Conservation (phyloP, 2,329 filamentous ascomycete genomes). For the Knufia petricola region DNA sequence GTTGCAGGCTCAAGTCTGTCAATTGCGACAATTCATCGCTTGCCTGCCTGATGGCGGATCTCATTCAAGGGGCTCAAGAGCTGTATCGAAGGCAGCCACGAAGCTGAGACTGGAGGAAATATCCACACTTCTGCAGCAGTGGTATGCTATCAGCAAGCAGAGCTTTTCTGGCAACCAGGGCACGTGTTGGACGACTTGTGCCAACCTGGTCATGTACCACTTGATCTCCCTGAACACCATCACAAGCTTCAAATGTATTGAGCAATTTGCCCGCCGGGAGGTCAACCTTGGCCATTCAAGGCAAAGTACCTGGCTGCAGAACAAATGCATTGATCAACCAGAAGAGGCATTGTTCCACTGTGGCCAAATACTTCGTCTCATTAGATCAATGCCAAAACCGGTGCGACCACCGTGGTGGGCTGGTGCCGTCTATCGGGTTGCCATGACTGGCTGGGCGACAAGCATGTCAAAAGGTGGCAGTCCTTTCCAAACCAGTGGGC, state of each 20-base stretch:
- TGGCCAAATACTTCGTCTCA: slow-evolving; percentile 55
- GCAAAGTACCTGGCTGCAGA: slow-evolving; percentile 47
- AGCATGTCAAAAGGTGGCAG: slow-evolving; percentile 43
- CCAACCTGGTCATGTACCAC: slow-evolving; percentile 60
- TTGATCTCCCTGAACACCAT: slow-evolving; percentile 60
- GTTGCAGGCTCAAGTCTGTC: slow-evolving; percentile 54
- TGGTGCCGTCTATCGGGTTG: slow-evolving; percentile 59
- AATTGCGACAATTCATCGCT: slow-evolving; percentile 54
- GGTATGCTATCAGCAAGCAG: slow-evolving; percentile 55
- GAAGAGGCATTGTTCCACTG: slow-evolving; percentile 58
- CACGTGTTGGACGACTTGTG: slow-evolving; percentile 50
- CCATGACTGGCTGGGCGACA: slow-evolving; percentile 54
- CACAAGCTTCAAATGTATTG: slow-evolving; percentile 58
- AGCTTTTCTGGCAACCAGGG: slow-evolving; percentile 46
- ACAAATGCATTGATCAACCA: slow-evolving; percentile 53
- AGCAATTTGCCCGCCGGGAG: slow-evolving; percentile 55
- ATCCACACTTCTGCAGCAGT: slow-evolving; percentile 53
- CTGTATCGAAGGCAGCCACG: slow-evolving; percentile 52
- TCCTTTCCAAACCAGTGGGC: slow-evolving; percentile 26
- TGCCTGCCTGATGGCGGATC: slow-evolving; percentile 49
- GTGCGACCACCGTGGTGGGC: slow-evolving; percentile 61
- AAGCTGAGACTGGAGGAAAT: slow-evolving; percentile 54
- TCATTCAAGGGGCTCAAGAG: slow-evolving; percentile 32
- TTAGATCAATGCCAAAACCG: slow-evolving; percentile 51
- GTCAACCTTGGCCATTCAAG: slow-evolving; percentile 47